Evolutionary conservation across 331 rosid genomes (phyloP).

Genomic region (Quercus tomentella): DNA sequence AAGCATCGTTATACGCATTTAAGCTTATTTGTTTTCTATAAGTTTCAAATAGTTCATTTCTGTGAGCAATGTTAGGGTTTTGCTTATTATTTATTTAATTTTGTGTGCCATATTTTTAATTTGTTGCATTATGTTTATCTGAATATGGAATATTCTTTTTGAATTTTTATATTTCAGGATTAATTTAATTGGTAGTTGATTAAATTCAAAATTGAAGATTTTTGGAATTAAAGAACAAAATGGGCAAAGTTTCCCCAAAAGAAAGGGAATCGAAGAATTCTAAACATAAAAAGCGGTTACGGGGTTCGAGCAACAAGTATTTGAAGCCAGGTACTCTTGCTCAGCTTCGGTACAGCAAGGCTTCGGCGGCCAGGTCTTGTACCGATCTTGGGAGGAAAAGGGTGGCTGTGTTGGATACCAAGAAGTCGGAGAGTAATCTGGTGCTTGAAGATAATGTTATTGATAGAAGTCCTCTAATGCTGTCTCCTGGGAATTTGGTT

Average conservation of each 20-base stretch:
- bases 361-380: constrained; percentile 40
- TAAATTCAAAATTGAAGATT: background rate
- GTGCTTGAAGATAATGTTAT: constrained; percentile 27
- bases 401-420: constrained; percentile 41
- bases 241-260: constrained; percentile 65
- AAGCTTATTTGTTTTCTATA: background rate
- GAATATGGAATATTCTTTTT: background rate
- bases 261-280: constrained; percentile 44
- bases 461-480: constrained; percentile 64
- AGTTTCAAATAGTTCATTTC: too few relatives aligned
- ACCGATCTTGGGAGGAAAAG: constrained; percentile 66
- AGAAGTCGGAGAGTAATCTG: constrained; percentile 27
- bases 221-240: constrained; percentile 2
- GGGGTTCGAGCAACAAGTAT: constrained; percentile 51
- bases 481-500: constrained; percentile 72
- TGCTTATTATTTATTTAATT: background rate
- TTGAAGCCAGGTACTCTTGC: constrained; percentile 84
- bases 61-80: background rate
- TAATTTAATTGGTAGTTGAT: background rate
- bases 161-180: constrained; percentile 4
- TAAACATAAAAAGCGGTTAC: constrained; percentile 40
- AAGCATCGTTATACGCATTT: background rate
- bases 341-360: constrained; percentile 65
- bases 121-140: background rate
- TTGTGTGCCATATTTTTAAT: background rate